Evolutionary conservation across 768 basidiomycete species (phyloP), one percentile per base, ranked within the genome.

Genomic region (Suillus occidentalis): DNA sequence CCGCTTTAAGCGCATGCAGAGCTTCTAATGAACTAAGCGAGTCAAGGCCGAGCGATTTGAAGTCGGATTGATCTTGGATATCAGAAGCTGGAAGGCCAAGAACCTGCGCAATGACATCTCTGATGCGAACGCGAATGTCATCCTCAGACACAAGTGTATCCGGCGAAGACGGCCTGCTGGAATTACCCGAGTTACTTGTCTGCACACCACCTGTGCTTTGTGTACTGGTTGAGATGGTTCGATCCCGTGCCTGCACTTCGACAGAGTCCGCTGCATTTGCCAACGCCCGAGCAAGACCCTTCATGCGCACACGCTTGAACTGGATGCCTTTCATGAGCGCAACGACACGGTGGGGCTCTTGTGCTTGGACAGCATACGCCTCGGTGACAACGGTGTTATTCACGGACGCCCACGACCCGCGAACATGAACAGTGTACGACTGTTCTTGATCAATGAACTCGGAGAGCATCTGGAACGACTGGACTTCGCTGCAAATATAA

Each of bases 11-110:
- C 0, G 77, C 77, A 49, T 87, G 81, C 9, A 84, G 78, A 43
- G 82, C 82, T 69, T 91, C 90, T 63, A 90, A 87, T 2, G 85
- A 84, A 31, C 84, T 82, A 61, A 91, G 73, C 0, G 89, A 90
- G 69, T 90, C 88, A n/a, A 90, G 73, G 4, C 89, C 89, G 14
- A 89, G 77, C 0, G 76, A 72, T n/a, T 78, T 79, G 10, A 91
- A 76, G 25, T 85, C 80, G 0, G 74, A 70, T 14, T 83, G 81
- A 36, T 84, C 84, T 1, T 72, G 63, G 36, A 90, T 77, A 16
- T 75, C 70, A 1, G 47, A 4, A 20, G 70, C 62, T 4, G 56
- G 22, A 0, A 74, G 61, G 20, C 77, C 76, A 0, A 89, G 78
- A 14, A 85, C 80, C 2, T 75, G 70, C 0, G 85, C 81, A 20